A percentile compares a stretch with the other conserved stretches of the same genome.
These are phyloP conservation scores for Candida dendrica DNA, from an alignment of 805 yeast species.

Conservation along the genomic window DNA sequence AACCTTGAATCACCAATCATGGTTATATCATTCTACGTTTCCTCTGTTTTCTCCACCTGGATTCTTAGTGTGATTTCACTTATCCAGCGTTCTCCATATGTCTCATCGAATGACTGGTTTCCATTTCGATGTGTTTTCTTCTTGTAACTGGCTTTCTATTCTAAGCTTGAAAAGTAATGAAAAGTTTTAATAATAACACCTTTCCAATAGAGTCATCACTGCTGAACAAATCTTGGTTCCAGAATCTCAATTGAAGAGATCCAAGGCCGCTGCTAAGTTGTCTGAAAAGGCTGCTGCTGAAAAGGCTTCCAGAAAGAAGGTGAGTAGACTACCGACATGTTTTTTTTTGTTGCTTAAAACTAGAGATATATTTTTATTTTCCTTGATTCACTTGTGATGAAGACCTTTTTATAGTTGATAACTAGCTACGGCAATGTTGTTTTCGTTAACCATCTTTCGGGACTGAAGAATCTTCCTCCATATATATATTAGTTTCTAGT, in stretches of 20 bases:
- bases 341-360: neutral
- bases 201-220: conserved; percentile 21
- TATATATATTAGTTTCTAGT: neutral
- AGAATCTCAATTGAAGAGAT: conserved; percentile 81
- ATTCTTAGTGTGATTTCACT: no score
- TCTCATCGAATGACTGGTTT: conserved; percentile 22
- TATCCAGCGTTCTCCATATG: neutral
- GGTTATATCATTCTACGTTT: conserved; percentile 12
- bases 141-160: neutral
- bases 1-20: conserved; percentile 11
- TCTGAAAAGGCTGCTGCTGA: conserved; percentile 76
- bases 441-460: conserved; percentile 78
- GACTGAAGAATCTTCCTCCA: conserved; percentile 36
- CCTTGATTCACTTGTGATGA: conserved; percentile 31
- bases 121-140: conserved; percentile 20
- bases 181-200: neutral
- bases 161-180: conserved; percentile 2
- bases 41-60: conserved; percentile 14
- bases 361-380: conserved; percentile 1
- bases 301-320: conserved; percentile 70
- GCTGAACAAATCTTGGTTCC: conserved; percentile 46
- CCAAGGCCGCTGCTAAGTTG: conserved; percentile 71
- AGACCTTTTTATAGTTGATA: conserved; percentile 44
- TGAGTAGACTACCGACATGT: conserved; percentile 40
- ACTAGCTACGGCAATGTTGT: conserved; percentile 70